Evolutionary conservation across 805 yeast species (phyloP), one percentile per base, ranked within the genome.

Genomic region (Cyberlindnera samutprakarnensis): DNA sequence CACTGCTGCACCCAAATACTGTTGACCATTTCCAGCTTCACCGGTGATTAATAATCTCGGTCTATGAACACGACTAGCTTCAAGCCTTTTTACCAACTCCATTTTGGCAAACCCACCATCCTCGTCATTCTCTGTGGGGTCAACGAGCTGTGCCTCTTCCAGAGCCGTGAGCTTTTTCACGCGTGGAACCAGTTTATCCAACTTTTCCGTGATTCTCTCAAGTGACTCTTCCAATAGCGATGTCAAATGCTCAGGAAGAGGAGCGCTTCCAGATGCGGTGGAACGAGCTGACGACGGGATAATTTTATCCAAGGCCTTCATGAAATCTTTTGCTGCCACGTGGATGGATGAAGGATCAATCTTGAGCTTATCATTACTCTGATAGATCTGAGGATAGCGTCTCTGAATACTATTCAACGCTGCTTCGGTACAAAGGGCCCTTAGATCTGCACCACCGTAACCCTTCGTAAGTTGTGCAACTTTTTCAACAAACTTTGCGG

Each of bases 371-470:
- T 81, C 82, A 32, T 70, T 66, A 8, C 88, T 70, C 41, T 69
- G 61, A 56, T 92, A 92, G 27, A 92, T 90, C 56, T 92, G 97
- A 0, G 99, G 99, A 45, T 80, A 90, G 28, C 79, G 73, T 42
- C 97, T 64, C 57, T 90, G 96, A 25, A 92, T 90, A 47, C 95
- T 79, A 47, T 81, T 78, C 40, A 92, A 64, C 0, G 97, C 97
- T 19, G 96, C 88, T 53, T 92, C 98, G 0, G 97, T 90, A 54
- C 97, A 87, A 19, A 92, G 62, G 0, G 97, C 95, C 34, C 96
- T 65, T 41, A 92, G 62, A 56, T 92, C 98, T 3, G 98, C 97
- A 62, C 98, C 98, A 28, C 98, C 98, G 51, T 84, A 92, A 0
- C 98, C 98, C 53, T 88, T 90, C 0, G 98, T 90, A 36, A 85